Percentiles rank a stretch among this genome's conserved stretches.
phyloP scores from a whole-genome alignment of 2,329 filamentous ascomycete genomes.

The Colletotrichum eremochloae region DNA sequence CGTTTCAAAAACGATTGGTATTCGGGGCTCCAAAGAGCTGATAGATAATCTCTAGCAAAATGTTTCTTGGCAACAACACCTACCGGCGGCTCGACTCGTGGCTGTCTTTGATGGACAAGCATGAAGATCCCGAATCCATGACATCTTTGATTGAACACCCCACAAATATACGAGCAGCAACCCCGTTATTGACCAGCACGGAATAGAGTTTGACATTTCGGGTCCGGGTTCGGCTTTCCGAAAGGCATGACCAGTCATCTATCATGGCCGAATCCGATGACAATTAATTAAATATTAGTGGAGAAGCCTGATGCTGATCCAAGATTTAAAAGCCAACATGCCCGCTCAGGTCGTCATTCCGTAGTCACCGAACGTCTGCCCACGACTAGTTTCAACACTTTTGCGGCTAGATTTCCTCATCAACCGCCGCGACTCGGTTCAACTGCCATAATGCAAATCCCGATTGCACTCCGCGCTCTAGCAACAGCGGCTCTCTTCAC shows the following conservation, averaged over 20 bases:
- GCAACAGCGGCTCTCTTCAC: slow-evolving; percentile 52
- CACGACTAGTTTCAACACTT: background rate
- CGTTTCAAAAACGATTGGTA: slow-evolving; percentile 13
- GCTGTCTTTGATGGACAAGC: background rate
- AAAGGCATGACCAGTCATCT: background rate
- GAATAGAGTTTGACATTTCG: slow-evolving; percentile 15
- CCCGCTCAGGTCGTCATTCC: background rate
- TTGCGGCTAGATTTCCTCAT: background rate
- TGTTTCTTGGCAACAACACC: slow-evolving; percentile 3
- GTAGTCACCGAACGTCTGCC: background rate
- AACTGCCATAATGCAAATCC: slow-evolving; percentile 26
- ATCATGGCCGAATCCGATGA: slow-evolving; percentile 8
- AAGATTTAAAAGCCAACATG: background rate
- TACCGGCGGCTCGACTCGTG: slow-evolving; percentile 22
- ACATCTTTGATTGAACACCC: slow-evolving; percentile 25
- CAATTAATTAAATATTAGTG: slow-evolving; percentile 13
- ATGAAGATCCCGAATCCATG: slow-evolving; percentile 31
- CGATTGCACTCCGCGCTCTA: slow-evolving; percentile 15
- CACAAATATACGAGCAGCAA: slow-evolving; percentile 14
- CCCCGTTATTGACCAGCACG: slow-evolving; percentile 14
- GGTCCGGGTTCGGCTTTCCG: background rate
- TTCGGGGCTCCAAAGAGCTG: slow-evolving; percentile 1
- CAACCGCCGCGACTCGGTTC: background rate
- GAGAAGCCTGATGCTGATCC: background rate
- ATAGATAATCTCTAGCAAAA: background rate